Evolutionary conservation across 331 rosid genomes (phyloP).

Genomic region (Erythrophleum ivorense): DNA sequence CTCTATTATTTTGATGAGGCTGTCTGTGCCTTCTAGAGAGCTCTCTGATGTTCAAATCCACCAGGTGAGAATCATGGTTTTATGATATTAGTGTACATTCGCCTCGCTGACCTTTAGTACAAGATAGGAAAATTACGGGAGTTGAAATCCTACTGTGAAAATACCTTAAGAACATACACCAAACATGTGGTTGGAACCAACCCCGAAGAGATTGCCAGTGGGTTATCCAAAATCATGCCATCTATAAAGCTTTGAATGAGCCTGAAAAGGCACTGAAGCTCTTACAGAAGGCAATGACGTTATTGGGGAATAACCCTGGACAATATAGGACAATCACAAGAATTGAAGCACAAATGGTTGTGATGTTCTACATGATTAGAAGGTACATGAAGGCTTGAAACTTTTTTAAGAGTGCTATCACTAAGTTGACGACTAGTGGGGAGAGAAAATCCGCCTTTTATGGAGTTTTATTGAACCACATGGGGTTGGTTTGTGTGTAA

Average conservation of each 20-base stretch:
- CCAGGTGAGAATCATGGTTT: constrained; percentile 53
- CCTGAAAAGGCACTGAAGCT: constrained; percentile 60
- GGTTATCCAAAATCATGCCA: constrained; percentile 55
- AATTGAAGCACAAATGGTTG: constrained; percentile 69
- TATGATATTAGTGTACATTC: constrained; percentile 58
- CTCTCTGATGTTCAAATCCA: constrained; percentile 58
- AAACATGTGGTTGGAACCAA: constrained; percentile 53
- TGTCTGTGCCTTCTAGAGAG: constrained; percentile 59
- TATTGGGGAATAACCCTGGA: constrained; percentile 49
- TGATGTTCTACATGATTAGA: constrained; percentile 55
- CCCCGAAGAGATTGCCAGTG: constrained; percentile 56
- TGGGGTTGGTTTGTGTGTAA: constrained; percentile 65
- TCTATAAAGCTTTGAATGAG: constrained; percentile 55
- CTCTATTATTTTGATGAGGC: constrained; percentile 66
- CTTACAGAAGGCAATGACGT: constrained; percentile 57
- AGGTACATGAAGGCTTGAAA: constrained; percentile 48
- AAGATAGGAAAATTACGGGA: constrained; percentile 59
- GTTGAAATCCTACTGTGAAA: constrained; percentile 62
- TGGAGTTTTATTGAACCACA: constrained; percentile 59
- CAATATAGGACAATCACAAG: constrained; percentile 57
- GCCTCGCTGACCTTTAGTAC: constrained; percentile 59
- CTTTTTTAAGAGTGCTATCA: constrained; percentile 47
- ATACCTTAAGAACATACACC: constrained; percentile 54
- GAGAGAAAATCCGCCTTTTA: constrained; percentile 61
- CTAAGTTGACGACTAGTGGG: constrained; percentile 51